These are phyloP conservation scores for Striga hermonthica DNA, from an alignment of 305 asterid species.

Conservation along the genomic window DNA sequence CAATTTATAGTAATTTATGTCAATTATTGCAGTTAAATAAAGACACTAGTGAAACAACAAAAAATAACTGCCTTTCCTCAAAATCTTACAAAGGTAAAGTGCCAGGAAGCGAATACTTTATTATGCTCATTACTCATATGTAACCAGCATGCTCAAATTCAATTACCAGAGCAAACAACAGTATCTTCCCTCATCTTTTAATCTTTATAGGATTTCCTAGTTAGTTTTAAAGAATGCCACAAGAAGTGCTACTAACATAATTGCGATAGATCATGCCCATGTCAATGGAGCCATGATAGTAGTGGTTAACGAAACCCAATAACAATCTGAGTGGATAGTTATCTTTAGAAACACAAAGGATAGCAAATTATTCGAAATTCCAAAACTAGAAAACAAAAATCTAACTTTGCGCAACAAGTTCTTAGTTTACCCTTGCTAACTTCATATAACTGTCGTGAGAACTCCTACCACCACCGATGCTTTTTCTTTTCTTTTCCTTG, in stretches of 20 bases:
- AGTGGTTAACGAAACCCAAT: background rate
- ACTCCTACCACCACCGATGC: background rate
- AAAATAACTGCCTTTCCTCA: background rate
- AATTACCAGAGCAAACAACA: background rate
- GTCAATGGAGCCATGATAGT: background rate
- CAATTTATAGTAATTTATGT: background rate
- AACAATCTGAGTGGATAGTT: background rate
- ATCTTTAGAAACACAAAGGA: background rate
- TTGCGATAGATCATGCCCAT: background rate
- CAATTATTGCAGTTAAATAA: background rate
- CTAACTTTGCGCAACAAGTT: background rate
- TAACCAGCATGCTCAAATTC: background rate
- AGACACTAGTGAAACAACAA: background rate
- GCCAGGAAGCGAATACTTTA: background rate
- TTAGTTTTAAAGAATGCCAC: background rate
- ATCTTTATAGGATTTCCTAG: background rate
- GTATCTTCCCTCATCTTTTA: background rate
- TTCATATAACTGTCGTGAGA: too few species aligned
- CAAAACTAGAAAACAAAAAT: slow-evolving; percentile 5
- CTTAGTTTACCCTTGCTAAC: too few species aligned
- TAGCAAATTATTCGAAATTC: background rate
- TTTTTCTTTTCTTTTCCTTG: background rate
- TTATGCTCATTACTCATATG: slow-evolving; percentile 7
- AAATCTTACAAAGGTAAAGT: background rate
- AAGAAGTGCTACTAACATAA: background rate